phyloP scores from a whole-genome alignment of 2,329 filamentous ascomycete species.

The Sordariomycetes sp. region DNA sequence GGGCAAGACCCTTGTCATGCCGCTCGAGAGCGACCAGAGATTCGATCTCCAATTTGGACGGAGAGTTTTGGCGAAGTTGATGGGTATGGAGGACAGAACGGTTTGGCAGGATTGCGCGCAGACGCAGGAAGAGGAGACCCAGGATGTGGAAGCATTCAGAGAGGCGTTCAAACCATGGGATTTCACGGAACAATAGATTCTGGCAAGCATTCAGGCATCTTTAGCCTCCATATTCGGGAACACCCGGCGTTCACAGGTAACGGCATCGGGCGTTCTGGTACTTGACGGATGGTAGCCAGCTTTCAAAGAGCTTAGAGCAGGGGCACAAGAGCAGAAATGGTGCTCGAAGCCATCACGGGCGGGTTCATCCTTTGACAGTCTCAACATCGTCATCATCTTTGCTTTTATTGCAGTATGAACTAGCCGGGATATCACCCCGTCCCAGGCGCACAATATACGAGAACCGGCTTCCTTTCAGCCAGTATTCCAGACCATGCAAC shows the following conservation, averaged over 20 bases:
- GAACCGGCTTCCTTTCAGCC: conserved; percentile 6
- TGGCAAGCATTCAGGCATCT: no score
- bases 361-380: no score
- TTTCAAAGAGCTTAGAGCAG: not conserved
- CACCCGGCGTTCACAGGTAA: no score
- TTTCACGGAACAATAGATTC: no score
- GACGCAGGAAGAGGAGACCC: conserved; percentile 65
- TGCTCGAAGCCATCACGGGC: not conserved
- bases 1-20: conserved; percentile 62
- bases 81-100: conserved; percentile 68
- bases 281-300: no score
- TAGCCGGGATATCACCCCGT: conserved; percentile 4
- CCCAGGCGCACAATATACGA: conserved; percentile 9
- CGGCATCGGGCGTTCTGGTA: no score
- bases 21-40: conserved; percentile 58
- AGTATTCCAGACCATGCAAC: conserved; percentile 3
- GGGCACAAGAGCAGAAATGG: not conserved
- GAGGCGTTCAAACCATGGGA: conserved; percentile 78
- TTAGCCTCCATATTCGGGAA: no score
- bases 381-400: no score
- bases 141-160: conserved; percentile 72
- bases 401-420: conserved; percentile 6
- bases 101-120: conserved; percentile 83
- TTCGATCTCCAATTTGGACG: conserved; percentile 91
- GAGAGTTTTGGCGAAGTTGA: conserved; percentile 77